Base-by-base conservation (phyloP, 1,284 basidiomycete species). In the Apiotrichum veenhuisii region DNA sequence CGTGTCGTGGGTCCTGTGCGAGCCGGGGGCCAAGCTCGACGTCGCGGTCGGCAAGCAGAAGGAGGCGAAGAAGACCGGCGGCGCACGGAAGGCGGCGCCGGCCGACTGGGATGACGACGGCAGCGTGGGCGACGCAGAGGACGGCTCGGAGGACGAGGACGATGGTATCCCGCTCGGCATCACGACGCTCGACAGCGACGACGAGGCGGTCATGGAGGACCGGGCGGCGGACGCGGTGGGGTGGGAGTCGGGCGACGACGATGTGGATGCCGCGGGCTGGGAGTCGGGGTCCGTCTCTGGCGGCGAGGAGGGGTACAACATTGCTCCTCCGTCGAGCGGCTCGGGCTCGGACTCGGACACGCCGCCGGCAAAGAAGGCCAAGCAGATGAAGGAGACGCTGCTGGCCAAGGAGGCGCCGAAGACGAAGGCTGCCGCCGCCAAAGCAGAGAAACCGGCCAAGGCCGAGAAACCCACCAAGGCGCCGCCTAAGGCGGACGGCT, bases 241-340 rank as follows among this genome's bases (percentile, higher is more conserved):
- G 11, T 87, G 85, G 84, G 85, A 88, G 69, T 86, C 57, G n/a
- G 60, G 56, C 1, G 52, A 51, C 5, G 67, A 64, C 15, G 65
- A 64, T 14, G 70, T 70, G 7, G 71, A 65, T 1, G 61, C 65
- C 27, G 54, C 43, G 10, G 56, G 42, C 3, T 54, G 43, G 26
- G 44, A 54, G 23, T 48, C 53, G 27, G 50, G 45, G 11, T 41
- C 49, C 12, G 38, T 45, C 3, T 20, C 3, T 30, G 27, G 37
- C 20, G 42, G 37, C 14, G 46, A 3, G 2, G 46, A 30, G 18
- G 45, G 26, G 34, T 41, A 40, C 37, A 25, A 23, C 7, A 50
- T 51, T 12, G 54, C 52, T 5, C 48, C 52, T 5, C 38, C 51
- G 9, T 59, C 55, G 14, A 30, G 30, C n/a, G n/a, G n/a, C 30